A percentile compares a stretch with the other conserved stretches of the same genome.
These are phyloP conservation scores for Naematelia encephala DNA, from an alignment of 768 basidiomycete genomes.

Conservation along the genomic window DNA sequence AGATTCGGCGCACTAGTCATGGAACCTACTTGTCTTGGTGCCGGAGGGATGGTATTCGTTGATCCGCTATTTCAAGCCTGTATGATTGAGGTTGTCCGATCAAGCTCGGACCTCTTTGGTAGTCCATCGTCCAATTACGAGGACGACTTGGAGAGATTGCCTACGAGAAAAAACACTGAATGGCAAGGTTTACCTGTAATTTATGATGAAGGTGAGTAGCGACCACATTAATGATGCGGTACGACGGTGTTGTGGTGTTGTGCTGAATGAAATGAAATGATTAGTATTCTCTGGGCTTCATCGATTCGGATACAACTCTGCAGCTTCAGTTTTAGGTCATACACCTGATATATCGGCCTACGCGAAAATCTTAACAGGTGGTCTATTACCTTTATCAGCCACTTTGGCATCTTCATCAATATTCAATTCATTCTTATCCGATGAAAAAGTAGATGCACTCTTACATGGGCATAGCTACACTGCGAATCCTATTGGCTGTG, in stretches of 20 bases:
- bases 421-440: constrained; percentile 73
- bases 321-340: constrained; percentile 61
- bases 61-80: constrained; percentile 93
- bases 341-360: constrained; percentile 83
- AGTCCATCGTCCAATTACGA: constrained; percentile 25
- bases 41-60: constrained; percentile 95
- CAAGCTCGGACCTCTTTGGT: constrained; percentile 49
- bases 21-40: constrained; percentile 90
- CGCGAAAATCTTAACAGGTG: constrained; percentile 91
- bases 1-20: constrained; percentile 67
- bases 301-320: constrained; percentile 71
- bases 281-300: constrained; percentile 85
- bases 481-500: constrained; percentile 87
- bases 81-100: constrained; percentile 74
- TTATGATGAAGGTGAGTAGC: constrained; percentile 67
- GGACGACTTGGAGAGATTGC: constrained; percentile 8
- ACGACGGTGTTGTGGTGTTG: background rate
- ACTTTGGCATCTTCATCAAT: constrained; percentile 78
- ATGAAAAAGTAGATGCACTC: constrained; percentile 75
- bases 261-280: background rate
- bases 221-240: too few species aligned
- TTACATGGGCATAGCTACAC: constrained; percentile 96
- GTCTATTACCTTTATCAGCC: constrained; percentile 76
- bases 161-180: constrained; percentile 17
- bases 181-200: constrained; percentile 81